These are phyloP conservation scores for Acephala macrosclerotiorum DNA, from an alignment of 2,329 filamentous ascomycete genomes.

Conservation along the genomic window DNA sequence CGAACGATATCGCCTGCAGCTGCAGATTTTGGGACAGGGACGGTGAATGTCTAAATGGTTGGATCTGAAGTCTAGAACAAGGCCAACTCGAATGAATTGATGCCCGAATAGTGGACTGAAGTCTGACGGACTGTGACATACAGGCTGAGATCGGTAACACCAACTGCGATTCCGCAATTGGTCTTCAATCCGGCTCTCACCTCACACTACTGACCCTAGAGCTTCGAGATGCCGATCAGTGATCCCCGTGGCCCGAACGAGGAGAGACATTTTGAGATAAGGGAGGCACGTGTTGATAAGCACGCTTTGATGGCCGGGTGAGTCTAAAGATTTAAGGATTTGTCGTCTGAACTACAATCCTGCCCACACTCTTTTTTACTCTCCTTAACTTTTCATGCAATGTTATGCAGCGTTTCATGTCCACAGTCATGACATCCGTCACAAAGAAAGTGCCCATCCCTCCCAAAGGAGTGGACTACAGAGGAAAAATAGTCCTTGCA, in stretches of 20 bases:
- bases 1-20: slow-evolving; percentile 19
- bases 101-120: slow-evolving; percentile 17
- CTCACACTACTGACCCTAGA: neutral
- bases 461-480: slow-evolving; percentile 88
- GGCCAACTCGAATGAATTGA: slow-evolving; percentile 20
- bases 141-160: slow-evolving; percentile 20
- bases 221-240: slow-evolving; percentile 19
- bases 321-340: neutral
- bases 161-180: slow-evolving; percentile 17
- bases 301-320: neutral
- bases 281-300: neutral
- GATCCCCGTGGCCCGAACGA: neutral
- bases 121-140: slow-evolving; percentile 25
- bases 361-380: neutral
- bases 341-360: neutral
- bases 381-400: slow-evolving; percentile 19
- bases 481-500: slow-evolving; percentile 91
- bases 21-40: slow-evolving; percentile 18
- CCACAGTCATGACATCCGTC: slow-evolving; percentile 64
- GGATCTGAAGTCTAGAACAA: slow-evolving; percentile 7
- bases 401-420: slow-evolving; percentile 47
- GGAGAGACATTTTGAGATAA: neutral
- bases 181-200: slow-evolving; percentile 4
- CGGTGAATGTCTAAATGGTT: slow-evolving; percentile 14
- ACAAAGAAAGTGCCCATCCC: slow-evolving; percentile 82